These are phyloP conservation scores for Elsinoe ampelina DNA, from an alignment of 2,329 filamentous ascomycete species.

Conservation along the genomic window DNA sequence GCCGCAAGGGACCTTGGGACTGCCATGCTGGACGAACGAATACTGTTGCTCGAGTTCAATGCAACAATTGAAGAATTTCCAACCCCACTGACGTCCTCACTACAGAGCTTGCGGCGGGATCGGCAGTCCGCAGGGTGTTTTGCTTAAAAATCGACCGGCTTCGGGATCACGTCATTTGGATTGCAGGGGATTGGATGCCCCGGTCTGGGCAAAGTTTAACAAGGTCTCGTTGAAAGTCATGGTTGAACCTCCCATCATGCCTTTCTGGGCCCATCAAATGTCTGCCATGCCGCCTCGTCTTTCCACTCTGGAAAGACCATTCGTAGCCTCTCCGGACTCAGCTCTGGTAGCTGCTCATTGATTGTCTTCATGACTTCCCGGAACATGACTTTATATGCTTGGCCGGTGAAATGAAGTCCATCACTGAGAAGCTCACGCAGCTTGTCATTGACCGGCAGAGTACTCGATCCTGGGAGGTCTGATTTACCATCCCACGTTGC, in stretches of 20 bases:
- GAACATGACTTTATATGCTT: slow-evolving; percentile 49
- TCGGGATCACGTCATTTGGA: slow-evolving; percentile 9
- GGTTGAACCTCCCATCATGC: background rate
- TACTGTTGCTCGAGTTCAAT: background rate
- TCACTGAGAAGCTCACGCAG: slow-evolving; percentile 46
- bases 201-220: background rate
- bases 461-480: slow-evolving; percentile 46
- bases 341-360: slow-evolving; percentile 44
- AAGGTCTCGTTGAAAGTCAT: background rate
- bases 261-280: background rate
- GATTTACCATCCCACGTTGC: slow-evolving; percentile 30
- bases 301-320: slow-evolving; percentile 48
- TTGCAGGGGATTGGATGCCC: background rate
- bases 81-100: slow-evolving; percentile 1
- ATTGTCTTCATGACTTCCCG: slow-evolving; percentile 46
- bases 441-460: slow-evolving; percentile 49
- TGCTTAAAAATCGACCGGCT: slow-evolving; percentile 9
- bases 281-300: slow-evolving; percentile 24
- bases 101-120: background rate
- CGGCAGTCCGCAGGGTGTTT: background rate
- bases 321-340: slow-evolving; percentile 42
- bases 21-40: background rate
- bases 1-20: slow-evolving; percentile 4
- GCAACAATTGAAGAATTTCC: background rate
- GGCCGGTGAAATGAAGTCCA: slow-evolving; percentile 50